phyloP scores from a whole-genome alignment of 805 yeast species.

The Cyberlindnera americana region DNA sequence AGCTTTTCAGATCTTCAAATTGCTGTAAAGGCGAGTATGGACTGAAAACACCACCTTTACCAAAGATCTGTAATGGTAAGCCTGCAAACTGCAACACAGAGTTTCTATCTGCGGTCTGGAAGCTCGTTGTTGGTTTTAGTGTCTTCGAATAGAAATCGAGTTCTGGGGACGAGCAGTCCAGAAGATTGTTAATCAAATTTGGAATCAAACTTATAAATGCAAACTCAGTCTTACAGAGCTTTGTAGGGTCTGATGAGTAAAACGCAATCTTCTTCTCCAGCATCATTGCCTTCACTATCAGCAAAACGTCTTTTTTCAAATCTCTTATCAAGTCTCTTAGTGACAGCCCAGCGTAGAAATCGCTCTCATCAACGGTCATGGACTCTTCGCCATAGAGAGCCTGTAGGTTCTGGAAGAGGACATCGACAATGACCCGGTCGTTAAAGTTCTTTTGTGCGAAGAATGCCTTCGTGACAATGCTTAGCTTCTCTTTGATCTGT shows the following conservation, averaged over 20 bases:
- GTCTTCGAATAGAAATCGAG: conserved; percentile 50
- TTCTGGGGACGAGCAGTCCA: conserved; percentile 77
- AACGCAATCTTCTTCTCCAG: conserved; percentile 73
- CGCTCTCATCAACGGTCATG: conserved; percentile 43
- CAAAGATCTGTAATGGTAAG: conserved; percentile 81
- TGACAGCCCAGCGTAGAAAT: conserved; percentile 70
- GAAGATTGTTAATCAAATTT: conserved; percentile 64
- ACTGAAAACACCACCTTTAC: conserved; percentile 81
- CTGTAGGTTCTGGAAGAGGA: conserved; percentile 65
- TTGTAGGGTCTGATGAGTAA: conserved; percentile 76
- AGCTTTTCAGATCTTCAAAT: conserved; percentile 62
- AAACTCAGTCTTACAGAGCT: conserved; percentile 77
- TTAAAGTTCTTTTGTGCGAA: conserved; percentile 77
- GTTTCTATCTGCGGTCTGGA: conserved; percentile 73
- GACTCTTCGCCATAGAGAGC: conserved; percentile 33
- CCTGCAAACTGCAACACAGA: conserved; percentile 82
- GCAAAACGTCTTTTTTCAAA: conserved; percentile 56
- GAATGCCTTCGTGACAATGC: conserved; percentile 83
- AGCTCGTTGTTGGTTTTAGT: conserved; percentile 56
- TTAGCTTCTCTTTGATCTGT: conserved; percentile 83
- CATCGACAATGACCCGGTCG: conserved; percentile 64
- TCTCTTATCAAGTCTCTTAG: conserved; percentile 59
- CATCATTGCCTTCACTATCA: conserved; percentile 71
- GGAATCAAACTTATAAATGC: conserved; percentile 83
- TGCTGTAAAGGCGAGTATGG: conserved; percentile 96